Base-by-base conservation (phyloP, 371 early-diverging fungal species). In the Saksenaea vasiformis region DNA sequence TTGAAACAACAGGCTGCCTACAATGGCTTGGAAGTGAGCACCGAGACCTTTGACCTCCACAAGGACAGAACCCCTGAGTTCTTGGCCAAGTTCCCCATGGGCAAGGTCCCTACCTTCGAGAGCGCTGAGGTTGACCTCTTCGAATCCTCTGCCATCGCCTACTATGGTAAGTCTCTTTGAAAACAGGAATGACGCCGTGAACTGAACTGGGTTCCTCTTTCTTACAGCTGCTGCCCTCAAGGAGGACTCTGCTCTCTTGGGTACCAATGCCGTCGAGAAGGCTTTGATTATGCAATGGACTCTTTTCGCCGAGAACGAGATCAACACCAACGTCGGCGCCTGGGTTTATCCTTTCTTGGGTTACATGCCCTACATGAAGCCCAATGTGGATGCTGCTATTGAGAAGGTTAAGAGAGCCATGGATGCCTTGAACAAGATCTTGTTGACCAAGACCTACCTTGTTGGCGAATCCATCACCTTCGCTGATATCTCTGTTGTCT, bases 401-500 rank as follows among this genome's bases (percentile, higher is more conserved):
- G 87, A 89, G 72, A 80, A 84, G 62, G 61, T 86, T 70, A 80
- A 85, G 78, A 73, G 84, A 43, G 78, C 85, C 68, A 76, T 95
- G 60, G 72, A 62, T 59, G 87, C 78, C 55, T 78, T 96, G 43
- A 86, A 96, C 86, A 80, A 83, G 59, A 80, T 91, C 68, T 79
- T 97, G 22, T 62, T 87, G 62, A 85, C 79, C 85, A 86, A 86
- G 78, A 95, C 96, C 67, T 97, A 86, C 88, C 82, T 97, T 62
- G 96, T 96, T 43, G 96, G 95, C 63, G 95, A 97, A 79, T 83
- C 82, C 59, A 71, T 96, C 71, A 95, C 97, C 68, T 73, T 94
- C 35, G 97, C 97, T 58, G 97, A 97, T 80, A 88, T 97, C 71
- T 65, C 84, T 65, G 72, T 91, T 47, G 87, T 83, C 67, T 71